Base-by-base conservation (phyloP, 23 red algal genomes). In the Agarophyton chilense region DNA sequence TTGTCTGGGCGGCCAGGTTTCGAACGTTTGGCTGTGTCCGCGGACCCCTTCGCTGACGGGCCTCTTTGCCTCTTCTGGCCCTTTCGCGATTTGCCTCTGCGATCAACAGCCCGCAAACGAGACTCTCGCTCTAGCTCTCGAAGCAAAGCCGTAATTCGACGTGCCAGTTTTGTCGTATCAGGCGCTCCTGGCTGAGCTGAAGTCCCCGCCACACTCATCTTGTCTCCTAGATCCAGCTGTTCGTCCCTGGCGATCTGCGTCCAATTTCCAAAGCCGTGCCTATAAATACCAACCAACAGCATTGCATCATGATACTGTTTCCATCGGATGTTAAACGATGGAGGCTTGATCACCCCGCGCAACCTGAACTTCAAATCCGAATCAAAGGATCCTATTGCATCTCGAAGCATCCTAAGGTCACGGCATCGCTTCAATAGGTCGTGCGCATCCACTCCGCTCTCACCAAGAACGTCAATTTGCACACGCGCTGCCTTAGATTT, bases 251-350 rank as follows among this genome's bases (percentile, higher is more conserved):
- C 88, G 19, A 98, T 98, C 46, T 53, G 64, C 26, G 87, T 83
- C 90, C 90, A 98, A 88, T 98, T 98, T 12, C 95, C 95, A 43
- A 94, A 84, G 2, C 95, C 95, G 68, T 98, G 90, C 57, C 88
- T 82, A 35, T 84, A 91, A 58, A 94, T 81, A 2, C 95, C 95
- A 17, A 98, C 86, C 22, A 98, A 44, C 8, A 98, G 79, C 90
- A 94, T 94, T 61, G 95, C 90, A 67, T 98, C 95, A 79, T 86
- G 57, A 29, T 85, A 52, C 34, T 82, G 47, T 51, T 86, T 92
- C 95, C 95, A 98, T 39, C 79, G 77, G 31, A 96, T 79, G 36
- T 57, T 71, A 49, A 90, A 94, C 24, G 90, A 50, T 10, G 83
- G 86, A 12, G 84, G 55, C 43, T 85, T 97, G 33, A 92, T 86